These are phyloP conservation scores for Kalmanozyma brasiliensis DNA, from an alignment of 1,284 basidiomycete genomes.

Conservation along the genomic window DNA sequence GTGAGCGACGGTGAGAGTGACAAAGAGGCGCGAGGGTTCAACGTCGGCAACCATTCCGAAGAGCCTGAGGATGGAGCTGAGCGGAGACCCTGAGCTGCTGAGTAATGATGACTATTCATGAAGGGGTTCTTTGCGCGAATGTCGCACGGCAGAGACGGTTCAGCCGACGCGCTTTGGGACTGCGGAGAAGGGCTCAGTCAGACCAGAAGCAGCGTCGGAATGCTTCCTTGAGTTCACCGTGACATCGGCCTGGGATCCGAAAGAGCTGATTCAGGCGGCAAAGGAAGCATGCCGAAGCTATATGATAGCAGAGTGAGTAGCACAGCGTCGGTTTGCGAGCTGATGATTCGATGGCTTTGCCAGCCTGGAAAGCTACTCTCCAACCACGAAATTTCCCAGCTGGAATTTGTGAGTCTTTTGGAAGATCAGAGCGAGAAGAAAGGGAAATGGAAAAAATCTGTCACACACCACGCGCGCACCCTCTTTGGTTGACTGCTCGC, in stretches of 20 bases:
- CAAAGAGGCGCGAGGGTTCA: not conserved
- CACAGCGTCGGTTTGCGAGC: too few relatives aligned
- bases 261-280: too few relatives aligned
- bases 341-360: constrained; percentile 1
- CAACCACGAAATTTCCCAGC: too few relatives aligned
- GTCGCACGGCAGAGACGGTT: constrained; percentile 3
- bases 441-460: not conserved
- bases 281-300: too few relatives aligned
- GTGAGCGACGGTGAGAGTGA: not conserved
- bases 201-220: too few relatives aligned
- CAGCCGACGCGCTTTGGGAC: constrained; percentile 5
- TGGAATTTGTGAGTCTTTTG: too few relatives aligned
- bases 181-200: constrained; percentile 4
- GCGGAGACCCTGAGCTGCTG: constrained; percentile 2
- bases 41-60: constrained; percentile 10
- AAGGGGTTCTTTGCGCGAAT: not conserved
- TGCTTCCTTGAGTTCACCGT: too few relatives aligned
- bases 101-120: constrained; percentile 12
- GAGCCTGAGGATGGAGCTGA: not conserved
- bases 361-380: not conserved
- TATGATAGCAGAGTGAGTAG: too few relatives aligned
- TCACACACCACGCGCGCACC: constrained; percentile 2
- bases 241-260: too few relatives aligned
- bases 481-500: too few relatives aligned
- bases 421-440: not conserved